Evolutionary conservation across 805 yeast genomes (phyloP).

Genomic region (Candida gorgasii): DNA sequence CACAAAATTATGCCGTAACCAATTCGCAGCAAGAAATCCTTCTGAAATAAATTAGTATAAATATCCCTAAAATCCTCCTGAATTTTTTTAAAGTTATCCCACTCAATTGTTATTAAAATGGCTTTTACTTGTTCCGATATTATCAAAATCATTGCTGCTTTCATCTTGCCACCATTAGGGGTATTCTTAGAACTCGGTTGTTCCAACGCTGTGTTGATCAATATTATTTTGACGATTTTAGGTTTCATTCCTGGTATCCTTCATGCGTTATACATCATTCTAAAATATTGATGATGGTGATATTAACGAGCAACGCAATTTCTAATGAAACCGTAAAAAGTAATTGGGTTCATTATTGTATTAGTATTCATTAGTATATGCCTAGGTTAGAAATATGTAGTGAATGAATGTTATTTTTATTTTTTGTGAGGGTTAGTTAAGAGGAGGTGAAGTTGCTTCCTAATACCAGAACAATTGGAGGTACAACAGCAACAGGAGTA

Average conservation of each 20-base stretch:
- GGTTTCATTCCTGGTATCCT: constrained; percentile 74
- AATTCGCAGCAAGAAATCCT: not conserved
- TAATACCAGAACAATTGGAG: no score
- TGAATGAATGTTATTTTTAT: no score
- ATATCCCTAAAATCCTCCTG: constrained; percentile 1
- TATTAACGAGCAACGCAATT: no score
- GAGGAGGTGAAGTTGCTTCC: no score
- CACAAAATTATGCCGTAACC: no score
- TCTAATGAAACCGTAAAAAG: no score
- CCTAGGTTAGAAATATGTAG: no score
- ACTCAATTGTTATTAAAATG: not conserved
- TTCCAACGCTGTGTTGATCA: constrained; percentile 45
- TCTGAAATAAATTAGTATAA: constrained; percentile 1
- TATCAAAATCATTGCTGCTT: constrained; percentile 51
- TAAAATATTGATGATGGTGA: constrained; percentile 17
- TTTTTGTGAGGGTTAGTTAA: no score
- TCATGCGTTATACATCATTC: constrained; percentile 61
- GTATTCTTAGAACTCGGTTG: constrained; percentile 64
- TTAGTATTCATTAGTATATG: no score
- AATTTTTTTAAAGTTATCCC: not conserved
- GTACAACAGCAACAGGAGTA: no score
- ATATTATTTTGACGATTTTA: constrained; percentile 63
- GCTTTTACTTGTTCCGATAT: constrained; percentile 44
- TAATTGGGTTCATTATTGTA: no score
- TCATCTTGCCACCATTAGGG: constrained; percentile 61